Evolutionary conservation across 192 early-diverging fungal species (phyloP).

Genomic region (Mortierella hygrophila): DNA sequence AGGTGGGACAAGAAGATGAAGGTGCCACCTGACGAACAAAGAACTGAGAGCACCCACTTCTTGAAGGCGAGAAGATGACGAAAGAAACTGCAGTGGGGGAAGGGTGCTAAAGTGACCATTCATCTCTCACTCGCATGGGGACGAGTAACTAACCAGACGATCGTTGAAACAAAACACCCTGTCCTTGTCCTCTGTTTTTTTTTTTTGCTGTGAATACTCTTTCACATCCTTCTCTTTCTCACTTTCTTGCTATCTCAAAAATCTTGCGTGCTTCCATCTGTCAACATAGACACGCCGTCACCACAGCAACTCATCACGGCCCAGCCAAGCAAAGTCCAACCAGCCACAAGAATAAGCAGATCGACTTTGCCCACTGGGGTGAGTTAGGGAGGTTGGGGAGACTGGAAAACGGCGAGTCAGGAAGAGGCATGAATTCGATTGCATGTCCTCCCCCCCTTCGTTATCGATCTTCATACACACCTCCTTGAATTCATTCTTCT

Average conservation of each 20-base stretch:
- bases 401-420: background rate
- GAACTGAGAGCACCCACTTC: background rate
- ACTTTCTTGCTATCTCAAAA: no score
- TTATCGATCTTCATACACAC: background rate
- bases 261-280: no score
- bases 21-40: background rate
- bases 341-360: no score
- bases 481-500: background rate
- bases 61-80: background rate
- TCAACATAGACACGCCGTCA: no score
- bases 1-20: background rate
- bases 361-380: background rate
- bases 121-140: background rate
- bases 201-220: no score
- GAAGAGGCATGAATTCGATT: background rate
- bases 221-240: no score
- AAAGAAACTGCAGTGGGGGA: no score
- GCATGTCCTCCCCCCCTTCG: background rate
- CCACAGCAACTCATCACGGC: no score
- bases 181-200: no score
- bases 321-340: no score
- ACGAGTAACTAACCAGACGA: background rate
- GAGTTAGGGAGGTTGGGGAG: background rate
- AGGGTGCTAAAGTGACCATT: background rate
- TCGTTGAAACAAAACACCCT: background rate